Conservation (phyloP, 1,284 basidiomycete species). For the Cutaneotrichosporon sp. region DNA sequence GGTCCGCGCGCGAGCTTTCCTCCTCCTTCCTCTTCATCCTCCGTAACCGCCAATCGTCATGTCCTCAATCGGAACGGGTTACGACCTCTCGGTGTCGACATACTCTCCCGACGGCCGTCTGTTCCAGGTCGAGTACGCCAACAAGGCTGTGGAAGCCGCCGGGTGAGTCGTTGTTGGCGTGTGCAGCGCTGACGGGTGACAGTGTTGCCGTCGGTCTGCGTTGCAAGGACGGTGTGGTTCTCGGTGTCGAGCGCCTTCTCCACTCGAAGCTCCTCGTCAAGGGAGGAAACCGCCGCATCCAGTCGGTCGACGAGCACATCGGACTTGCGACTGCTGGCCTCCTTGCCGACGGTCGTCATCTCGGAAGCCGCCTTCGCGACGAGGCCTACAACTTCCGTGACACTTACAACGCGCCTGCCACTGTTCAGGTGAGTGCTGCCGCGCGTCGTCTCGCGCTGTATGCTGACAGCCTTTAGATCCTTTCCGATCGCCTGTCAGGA, state of each 20-base stretch:
- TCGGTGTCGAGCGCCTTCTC: conserved; percentile 97
- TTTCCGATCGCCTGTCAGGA: conserved; percentile 78
- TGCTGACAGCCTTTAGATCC: conserved; percentile 7
- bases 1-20: neutral
- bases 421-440: conserved; percentile 70
- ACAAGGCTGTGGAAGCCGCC: conserved; percentile 97
- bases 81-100: conserved; percentile 97
- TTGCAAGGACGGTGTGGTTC: conserved; percentile 88
- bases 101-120: conserved; percentile 98
- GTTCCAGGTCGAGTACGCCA: conserved; percentile 99
- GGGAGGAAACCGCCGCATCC: conserved; percentile 88
- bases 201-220: conserved; percentile 89
- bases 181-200: conserved; percentile 17
- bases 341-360: conserved; percentile 88
- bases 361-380: conserved; percentile 80
- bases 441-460: neutral
- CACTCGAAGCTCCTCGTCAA: conserved; percentile 96
- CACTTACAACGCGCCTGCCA: conserved; percentile 71
- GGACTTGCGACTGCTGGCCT: conserved; percentile 92
- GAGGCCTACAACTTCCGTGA: conserved; percentile 80
- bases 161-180: too few relatives aligned
- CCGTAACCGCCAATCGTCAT: conserved; percentile 56
- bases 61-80: conserved; percentile 98
- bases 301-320: conserved; percentile 89
- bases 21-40: neutral